phyloP scores from a whole-genome alignment of 768 basidiomycete species.

The Suillus subalutaceus region DNA sequence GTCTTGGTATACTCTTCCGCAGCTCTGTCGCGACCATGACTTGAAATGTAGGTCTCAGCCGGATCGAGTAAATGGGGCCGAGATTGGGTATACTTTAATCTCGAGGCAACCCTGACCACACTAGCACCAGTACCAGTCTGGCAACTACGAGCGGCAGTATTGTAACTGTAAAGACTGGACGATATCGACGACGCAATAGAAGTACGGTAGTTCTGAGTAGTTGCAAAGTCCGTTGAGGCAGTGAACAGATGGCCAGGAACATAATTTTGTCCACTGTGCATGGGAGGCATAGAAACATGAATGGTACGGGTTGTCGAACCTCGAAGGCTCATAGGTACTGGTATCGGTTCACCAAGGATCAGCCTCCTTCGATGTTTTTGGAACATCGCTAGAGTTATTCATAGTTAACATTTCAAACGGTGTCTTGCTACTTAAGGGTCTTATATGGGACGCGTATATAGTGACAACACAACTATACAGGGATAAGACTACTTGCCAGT shows the following conservation, averaged over 20 bases:
- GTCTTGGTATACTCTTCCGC: neutral
- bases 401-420: neutral
- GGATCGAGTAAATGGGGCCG: slow-evolving; percentile 3
- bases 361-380: slow-evolving; percentile 4
- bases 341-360: neutral
- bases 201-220: slow-evolving; percentile 6
- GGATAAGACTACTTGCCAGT: too few relatives aligned
- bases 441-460: too few relatives aligned
- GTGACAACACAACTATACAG: too few relatives aligned
- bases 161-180: slow-evolving; percentile 6
- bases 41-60: neutral
- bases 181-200: neutral
- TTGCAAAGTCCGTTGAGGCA: neutral
- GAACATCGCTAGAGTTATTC: slow-evolving; percentile 12
- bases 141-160: slow-evolving; percentile 3
- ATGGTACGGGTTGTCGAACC: neutral
- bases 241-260: slow-evolving; percentile 8
- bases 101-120: slow-evolving; percentile 9
- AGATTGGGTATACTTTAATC: neutral
- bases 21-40: neutral
- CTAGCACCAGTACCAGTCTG: neutral
- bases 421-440: too few relatives aligned
- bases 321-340: slow-evolving; percentile 1
- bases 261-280: neutral
- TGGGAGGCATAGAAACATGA: neutral